Base-by-base conservation (phyloP, 106 monocot species). In the Dendrobium catenatum region DNA sequence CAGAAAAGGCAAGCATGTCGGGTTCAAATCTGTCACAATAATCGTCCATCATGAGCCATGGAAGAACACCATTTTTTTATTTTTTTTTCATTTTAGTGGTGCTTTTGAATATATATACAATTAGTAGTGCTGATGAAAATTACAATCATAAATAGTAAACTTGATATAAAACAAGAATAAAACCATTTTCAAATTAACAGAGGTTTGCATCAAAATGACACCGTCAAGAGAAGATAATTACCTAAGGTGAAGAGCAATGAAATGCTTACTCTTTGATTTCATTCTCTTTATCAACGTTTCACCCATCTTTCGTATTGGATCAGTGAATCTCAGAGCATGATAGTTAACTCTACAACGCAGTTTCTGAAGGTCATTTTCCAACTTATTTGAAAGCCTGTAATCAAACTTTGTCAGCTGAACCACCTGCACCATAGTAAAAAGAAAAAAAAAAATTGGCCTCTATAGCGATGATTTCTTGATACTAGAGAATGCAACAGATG, bases 1-100 rank as follows among this genome's bases (percentile, higher is more conserved):
- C 98, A 89, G 98, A 99, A 85, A 99, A 99, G 26, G 98, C 98
- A 67, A 99, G 98, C 98, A 99, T 99, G 77, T 99, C 98, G 31
- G 95, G 93, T 76, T 99, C 98, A 87, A 99, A 99, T 83, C 98
- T 99, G 88, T 42, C 78, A 85, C 42, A 18, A 76, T 4, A 79
- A 75, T n/a, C 54, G 66, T 77, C 67, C 4, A 43, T 20, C 74
- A 43, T 40, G 40, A 72, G 13, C 64, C 51, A 51, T 48, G 10
- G 51, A 51, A 51, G 51, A 3, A 51, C 51, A 11, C 13, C 13
- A 13, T 2, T 2, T 51, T 51, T 51, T 51, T 26, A 26, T 26
- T 9, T 46, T 46, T 46, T 46, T 46, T 46, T 9, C 37, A 37
- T 37, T 37, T 37, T 37, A 2, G 6, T 46, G 46, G 46, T 46